Evolutionary conservation across 2,329 filamentous ascomycete genomes (phyloP), one percentile per base, ranked within the genome.

Genomic region (Mycocentrospora acerina): DNA sequence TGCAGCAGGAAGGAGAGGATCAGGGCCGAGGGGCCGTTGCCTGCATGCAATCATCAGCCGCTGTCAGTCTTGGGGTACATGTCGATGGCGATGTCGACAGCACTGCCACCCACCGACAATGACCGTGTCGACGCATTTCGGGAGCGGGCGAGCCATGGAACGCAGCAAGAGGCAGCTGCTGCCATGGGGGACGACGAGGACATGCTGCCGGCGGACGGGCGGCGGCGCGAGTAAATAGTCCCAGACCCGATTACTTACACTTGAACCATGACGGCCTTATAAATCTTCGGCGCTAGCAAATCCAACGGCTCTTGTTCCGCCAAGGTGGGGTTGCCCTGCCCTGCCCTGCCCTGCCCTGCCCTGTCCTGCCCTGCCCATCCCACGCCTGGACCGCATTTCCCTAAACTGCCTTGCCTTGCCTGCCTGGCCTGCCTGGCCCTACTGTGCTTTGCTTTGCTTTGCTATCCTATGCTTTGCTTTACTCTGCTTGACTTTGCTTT

Each of bases 1-100:
- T 83, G 79, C 18, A 83, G 72, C 29, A 82, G 80, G 59, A 79
- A 83, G 30, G 78, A 81, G 24, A 83, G 70, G 50, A 82, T 77
- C 64, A 83, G 71, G 35, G 80, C 77, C 34, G 80, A 79, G 30
- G 80, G 80, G 39, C 80, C 80, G 58, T 80, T 81, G 55, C 80
- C 80, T 81, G 48, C 16, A 55, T 55, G 48, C 16, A 55, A 53
- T 53, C 49, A 54, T 64, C 44, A 66, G 57, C 53, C 17, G 16
- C 15, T 13, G 25, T 32, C 14, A 2, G 15, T 22, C 16, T n/a
- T n/a, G n/a, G n/a, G n/a, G n/a, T n/a, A n/a, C n/a, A n/a, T n/a
- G n/a, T n/a, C n/a, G n/a, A n/a, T n/a, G n/a, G n/a, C n/a, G n/a
- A n/a, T n/a, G n/a, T n/a, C n/a, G n/a, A n/a, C n/a, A n/a, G n/a